Base-by-base conservation (phyloP, 129 eudicot species). In the Glebionis coronaria region DNA sequence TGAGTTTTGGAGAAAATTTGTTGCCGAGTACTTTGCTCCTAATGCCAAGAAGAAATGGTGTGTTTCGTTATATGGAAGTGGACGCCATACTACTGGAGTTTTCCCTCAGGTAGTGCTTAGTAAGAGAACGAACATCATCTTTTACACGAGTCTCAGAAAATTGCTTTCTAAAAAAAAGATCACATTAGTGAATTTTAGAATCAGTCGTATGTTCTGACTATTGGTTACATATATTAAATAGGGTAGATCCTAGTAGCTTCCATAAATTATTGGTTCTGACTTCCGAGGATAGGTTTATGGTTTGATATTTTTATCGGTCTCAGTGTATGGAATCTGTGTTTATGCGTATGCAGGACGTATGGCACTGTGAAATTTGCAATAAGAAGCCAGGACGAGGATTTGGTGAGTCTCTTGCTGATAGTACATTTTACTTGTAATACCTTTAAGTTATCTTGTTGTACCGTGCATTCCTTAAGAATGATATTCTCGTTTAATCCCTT, bases 31-130 rank as follows among this genome's bases (percentile, higher is more conserved):
- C 69, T 91, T 87, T 63, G 90, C 93, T 42, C 95, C 95, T 40
- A 87, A 85, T 79, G 95, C 97, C 28, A 87, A 79, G 85, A 91
- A 91, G 72, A 91, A 91, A 61, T 91, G 97, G 97, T 91, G 97
- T 55, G 95, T 91, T 56, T 91, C 95, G 1, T 82, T 91, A 95
- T 91, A 91, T 67, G 95, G 95, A 72, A 91, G 82, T 70, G 97
- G 97, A 63, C 74, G 74, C 57, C 66, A 69, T 69, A 69, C 74
- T 23, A 69, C 74, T 9, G 74, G 74, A 69, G 74, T 69, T 69
- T 69, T 69, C 23, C 74, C 56, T 44, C 74, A 69, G 65, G 74
- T 69, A 40, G 64, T 49, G 11, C 9, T n/a, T 49, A 49, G 4
- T 49, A 47, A 4, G n/a, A n/a, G n/a, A n/a, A n/a, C n/a, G n/a